Conservation (phyloP, 2,329 filamentous ascomycete species). For the Phialophora macrospora region DNA sequence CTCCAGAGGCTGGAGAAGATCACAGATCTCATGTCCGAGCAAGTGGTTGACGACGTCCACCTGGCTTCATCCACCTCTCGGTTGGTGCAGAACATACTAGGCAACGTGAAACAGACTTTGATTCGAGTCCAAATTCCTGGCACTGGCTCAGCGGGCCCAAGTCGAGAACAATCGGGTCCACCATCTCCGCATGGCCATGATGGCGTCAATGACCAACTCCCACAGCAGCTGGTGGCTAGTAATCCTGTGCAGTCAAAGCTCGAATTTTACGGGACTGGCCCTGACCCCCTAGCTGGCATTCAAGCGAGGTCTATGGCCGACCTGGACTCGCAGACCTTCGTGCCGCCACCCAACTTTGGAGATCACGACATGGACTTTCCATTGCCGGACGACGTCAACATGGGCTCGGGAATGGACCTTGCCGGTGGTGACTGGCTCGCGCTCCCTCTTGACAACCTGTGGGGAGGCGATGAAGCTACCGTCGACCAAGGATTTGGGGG, state of each 20-base stretch:
- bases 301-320: constrained; percentile 38
- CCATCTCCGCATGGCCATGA: constrained; percentile 28
- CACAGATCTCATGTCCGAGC: constrained; percentile 62
- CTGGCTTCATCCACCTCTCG: constrained; percentile 67
- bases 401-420: constrained; percentile 34
- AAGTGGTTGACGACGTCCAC: constrained; percentile 69
- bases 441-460: constrained; percentile 64
- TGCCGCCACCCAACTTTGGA: constrained; percentile 36
- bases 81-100: constrained; percentile 61
- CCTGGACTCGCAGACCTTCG: constrained; percentile 37
- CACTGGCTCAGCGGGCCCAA: constrained; percentile 42
- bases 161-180: constrained; percentile 46
- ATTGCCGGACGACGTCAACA: constrained; percentile 27
- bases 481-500: constrained; percentile 62
- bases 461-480: constrained; percentile 53
- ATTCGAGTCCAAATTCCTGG: constrained; percentile 37
- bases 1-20: constrained; percentile 64
- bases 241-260: constrained; percentile 21
- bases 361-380: constrained; percentile 38
- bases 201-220: constrained; percentile 31
- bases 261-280: constrained; percentile 17
- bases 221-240: constrained; percentile 19
- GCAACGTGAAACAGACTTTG: constrained; percentile 38
- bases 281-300: constrained; percentile 38
- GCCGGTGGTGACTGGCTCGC: constrained; percentile 61